A percentile compares a stretch with the other conserved stretches of the same genome.
Evolutionary conservation across 2,329 filamentous ascomycete species (phyloP).

Genomic region (Byssothecium circinans): DNA sequence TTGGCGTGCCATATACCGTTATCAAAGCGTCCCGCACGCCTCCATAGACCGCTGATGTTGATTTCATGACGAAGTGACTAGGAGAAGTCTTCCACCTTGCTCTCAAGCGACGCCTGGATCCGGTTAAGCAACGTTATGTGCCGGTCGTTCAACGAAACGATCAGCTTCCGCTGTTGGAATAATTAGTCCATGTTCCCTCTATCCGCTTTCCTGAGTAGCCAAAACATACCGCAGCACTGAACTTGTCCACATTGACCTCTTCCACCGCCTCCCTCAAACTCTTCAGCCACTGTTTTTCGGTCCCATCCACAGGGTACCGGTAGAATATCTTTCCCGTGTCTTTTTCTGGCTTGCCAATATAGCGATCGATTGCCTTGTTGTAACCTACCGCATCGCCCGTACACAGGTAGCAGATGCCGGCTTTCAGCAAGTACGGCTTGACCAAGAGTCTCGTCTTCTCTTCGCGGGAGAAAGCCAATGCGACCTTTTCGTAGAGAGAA

Average conservation of each 20-base stretch:
- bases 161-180: no score
- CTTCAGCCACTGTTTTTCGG: conserved; percentile 74
- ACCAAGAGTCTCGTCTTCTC: conserved; percentile 67
- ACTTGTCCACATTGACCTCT: conserved; percentile 76
- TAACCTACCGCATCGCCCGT: conserved; percentile 76
- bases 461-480: conserved; percentile 76
- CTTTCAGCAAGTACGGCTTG: conserved; percentile 94
- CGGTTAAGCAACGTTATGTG: conserved; percentile 84
- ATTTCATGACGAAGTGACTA: conserved; percentile 34
- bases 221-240: conserved; percentile 70
- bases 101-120: conserved; percentile 82
- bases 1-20: background rate
- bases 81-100: conserved; percentile 68
- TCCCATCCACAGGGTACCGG: no score
- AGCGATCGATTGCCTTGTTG: conserved; percentile 78
- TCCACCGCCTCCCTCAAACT: conserved; percentile 78
- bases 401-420: conserved; percentile 84
- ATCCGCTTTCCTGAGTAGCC: background rate
- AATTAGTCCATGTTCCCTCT: background rate
- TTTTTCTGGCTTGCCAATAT: no score
- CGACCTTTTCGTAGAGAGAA: conserved; percentile 74
- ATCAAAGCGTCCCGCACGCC: background rate
- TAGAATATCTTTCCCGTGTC: no score
- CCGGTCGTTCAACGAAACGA: conserved; percentile 95
- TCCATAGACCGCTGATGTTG: background rate